Percentiles rank a stretch among this genome's conserved stretches.
Evolutionary conservation across 306 rosid species (phyloP).

Genomic region (Sicyos edulis): DNA sequence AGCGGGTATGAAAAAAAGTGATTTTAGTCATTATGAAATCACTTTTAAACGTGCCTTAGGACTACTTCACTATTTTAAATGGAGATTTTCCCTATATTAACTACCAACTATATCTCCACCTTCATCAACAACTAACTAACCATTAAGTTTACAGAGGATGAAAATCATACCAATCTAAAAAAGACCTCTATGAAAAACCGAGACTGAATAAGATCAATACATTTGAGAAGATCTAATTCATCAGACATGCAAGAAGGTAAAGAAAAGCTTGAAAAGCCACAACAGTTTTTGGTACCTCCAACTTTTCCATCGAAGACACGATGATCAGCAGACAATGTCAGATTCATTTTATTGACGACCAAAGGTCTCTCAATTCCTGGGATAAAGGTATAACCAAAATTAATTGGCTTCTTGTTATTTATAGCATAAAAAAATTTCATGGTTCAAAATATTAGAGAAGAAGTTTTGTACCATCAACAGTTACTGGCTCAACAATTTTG

Average conservation of each 20-base stretch:
- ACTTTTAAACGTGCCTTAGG: no score
- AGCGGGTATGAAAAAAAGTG: no score
- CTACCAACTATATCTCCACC: not conserved
- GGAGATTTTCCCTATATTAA: no score
- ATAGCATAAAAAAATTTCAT: constrained; percentile 3
- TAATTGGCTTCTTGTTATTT: not conserved
- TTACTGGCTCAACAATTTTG: constrained; percentile 71
- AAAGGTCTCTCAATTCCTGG: constrained; percentile 79
- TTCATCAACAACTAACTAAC: not conserved
- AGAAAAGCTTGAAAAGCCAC: not conserved
- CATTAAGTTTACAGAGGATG: not conserved
- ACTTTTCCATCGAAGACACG: constrained; percentile 93
- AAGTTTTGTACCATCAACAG: constrained; percentile 65
- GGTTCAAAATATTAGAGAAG: constrained; percentile 19
- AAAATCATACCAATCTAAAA: no score
- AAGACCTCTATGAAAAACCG: no score
- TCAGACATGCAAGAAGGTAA: not conserved
- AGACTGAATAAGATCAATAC: no score
- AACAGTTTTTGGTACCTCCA: constrained; percentile 52
- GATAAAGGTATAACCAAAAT: constrained; percentile 16
- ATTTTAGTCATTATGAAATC: no score
- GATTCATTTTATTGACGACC: constrained; percentile 59
- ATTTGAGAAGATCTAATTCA: not conserved
- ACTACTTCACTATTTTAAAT: no score
- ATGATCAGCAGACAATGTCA: constrained; percentile 89